phyloP scores from a whole-genome alignment of 1,139 yeast genomes.

The Scheffersomyces lignicola region DNA sequence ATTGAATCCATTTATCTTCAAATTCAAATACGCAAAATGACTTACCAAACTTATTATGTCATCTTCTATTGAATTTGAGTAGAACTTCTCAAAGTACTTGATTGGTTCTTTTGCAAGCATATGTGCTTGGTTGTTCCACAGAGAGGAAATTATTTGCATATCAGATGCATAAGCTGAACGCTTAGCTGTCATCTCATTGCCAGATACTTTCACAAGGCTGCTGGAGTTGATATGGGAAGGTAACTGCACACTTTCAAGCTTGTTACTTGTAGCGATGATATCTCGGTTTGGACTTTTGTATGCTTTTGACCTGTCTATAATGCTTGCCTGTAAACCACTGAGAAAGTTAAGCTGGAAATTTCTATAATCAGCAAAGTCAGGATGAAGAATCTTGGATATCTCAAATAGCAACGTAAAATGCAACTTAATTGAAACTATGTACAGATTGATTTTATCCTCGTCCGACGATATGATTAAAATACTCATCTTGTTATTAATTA shows the following conservation, averaged over 20 bases:
- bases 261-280: conserved; percentile 16
- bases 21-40: not conserved
- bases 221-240: conserved; percentile 40
- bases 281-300: conserved; percentile 4
- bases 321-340: conserved; percentile 14
- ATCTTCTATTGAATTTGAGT: conserved; percentile 2
- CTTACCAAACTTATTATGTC: not conserved
- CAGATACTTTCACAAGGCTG: conserved; percentile 19
- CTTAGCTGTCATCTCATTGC: not conserved
- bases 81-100: not conserved
- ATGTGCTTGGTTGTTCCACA: conserved; percentile 1
- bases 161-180: conserved; percentile 2
- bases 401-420: conserved; percentile 25
- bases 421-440: conserved; percentile 29
- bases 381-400: conserved; percentile 13
- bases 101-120: conserved; percentile 2
- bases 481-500: conserved; percentile 24
- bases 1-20: not conserved
- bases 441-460: conserved; percentile 32
- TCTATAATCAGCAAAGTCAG: conserved; percentile 9
- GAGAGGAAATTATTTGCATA: conserved; percentile 4
- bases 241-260: conserved; percentile 37
- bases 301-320: conserved; percentile 17
- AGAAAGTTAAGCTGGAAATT: conserved; percentile 15
- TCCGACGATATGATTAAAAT: conserved; percentile 27